Evolutionary conservation across 2,329 filamentous ascomycete species (phyloP), one percentile per base, ranked within the genome.

Genomic region (Aspergillus sp.): DNA sequence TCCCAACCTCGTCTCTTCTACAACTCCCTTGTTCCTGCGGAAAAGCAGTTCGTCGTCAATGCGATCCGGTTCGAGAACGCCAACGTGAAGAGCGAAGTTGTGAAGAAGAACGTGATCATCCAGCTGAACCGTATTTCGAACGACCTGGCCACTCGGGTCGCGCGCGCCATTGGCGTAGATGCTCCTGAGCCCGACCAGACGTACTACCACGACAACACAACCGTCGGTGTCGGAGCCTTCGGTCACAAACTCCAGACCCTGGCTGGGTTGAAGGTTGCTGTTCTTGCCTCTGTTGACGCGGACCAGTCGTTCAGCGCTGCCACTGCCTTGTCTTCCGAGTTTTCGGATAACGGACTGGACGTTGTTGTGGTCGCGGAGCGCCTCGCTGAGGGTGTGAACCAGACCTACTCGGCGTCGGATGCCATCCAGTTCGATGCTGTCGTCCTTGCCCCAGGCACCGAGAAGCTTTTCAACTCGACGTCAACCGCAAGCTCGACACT

Each of bases 41-140:
- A 91, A 73, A 84, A 90, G 70, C 88, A 91, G 67, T 87, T 90
- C 68, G 72, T 91, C 40, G 81, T 91, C 75, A 88, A 91, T 70
- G 88, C 87, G 0, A 85, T 91, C 55, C 86, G 88, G 27, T 90
- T 91, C 70, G 89, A 91, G 75, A 82, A 81, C 0, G 81, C 84
- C 21, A 82, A 88, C 14, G 65, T 91, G 35, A 76, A 79, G 64
- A 86, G 84, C 43, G 63, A 73, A 0, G 67, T 79, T 2, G 84
- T 91, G 15, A 86, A 86, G 73, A 73, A 82, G 62, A 90, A 90
- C 62, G 84, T 89, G 1, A 78, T 91, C 43, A 76, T 77, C 15
- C 88, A 91, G 68, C 81, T 91, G 11, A 91, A 91, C 78, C 81
- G 80, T 45, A 78, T 91, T 65, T 84, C 81, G 70, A 82, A 91